A percentile compares a stretch with the other conserved stretches of the same genome.
Conservation (phyloP, 2,329 filamentous ascomycete species). For the Emergomyces africanus region DNA sequence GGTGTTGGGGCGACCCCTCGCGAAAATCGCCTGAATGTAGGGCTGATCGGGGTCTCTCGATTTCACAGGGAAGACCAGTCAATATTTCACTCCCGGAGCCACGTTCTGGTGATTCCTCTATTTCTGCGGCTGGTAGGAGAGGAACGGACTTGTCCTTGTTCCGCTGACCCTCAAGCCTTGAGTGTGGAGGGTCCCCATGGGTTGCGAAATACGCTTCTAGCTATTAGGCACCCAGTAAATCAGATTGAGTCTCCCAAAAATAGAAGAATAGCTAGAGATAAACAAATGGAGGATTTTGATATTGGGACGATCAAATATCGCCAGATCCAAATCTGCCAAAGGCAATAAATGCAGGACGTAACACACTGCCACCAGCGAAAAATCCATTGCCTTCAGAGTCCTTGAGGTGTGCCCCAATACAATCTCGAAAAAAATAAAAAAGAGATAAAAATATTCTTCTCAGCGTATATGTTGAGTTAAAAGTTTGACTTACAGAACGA, state of each 20-base stretch:
- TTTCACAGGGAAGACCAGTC: slow-evolving; percentile 46
- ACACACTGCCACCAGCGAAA: slow-evolving; percentile 14
- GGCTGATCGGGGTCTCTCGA: slow-evolving; percentile 70
- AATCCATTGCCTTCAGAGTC: neutral
- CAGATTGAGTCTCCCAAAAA: neutral
- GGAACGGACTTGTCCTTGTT: slow-evolving; percentile 11
- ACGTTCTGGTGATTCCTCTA: slow-evolving; percentile 22
- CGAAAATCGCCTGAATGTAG: slow-evolving; percentile 51
- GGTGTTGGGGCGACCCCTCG: slow-evolving; percentile 26
- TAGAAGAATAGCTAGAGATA: neutral
- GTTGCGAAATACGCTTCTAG: slow-evolving; percentile 28
- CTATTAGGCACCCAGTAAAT: slow-evolving; percentile 11
- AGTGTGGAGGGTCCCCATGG: slow-evolving; percentile 25
- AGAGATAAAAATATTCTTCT: neutral
- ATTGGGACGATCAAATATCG: neutral
- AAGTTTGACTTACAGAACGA: slow-evolving; percentile 39
- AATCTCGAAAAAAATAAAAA: neutral
- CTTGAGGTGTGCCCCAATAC: slow-evolving; percentile 6
- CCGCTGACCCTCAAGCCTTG: slow-evolving; percentile 17
- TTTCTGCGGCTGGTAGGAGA: slow-evolving; percentile 36
- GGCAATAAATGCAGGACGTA: neutral
- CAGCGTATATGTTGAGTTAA: neutral
- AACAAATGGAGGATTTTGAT: neutral
- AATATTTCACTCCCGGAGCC: slow-evolving; percentile 29
- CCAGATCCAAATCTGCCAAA: neutral